Base-by-base conservation (phyloP, 768 basidiomycete species). In the Mycena alexandri region DNA sequence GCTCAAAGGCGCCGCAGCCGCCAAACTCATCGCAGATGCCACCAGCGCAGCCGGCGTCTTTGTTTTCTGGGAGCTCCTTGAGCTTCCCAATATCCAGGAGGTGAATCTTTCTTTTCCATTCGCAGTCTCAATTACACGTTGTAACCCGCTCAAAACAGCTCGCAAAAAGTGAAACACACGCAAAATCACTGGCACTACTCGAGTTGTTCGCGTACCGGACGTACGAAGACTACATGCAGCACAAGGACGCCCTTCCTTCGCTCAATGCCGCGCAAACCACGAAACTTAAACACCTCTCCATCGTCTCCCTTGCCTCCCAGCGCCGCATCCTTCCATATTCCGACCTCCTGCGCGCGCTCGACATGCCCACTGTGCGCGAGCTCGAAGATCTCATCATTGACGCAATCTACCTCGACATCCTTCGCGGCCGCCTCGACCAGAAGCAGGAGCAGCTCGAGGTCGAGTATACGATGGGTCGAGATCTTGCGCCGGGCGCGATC, bases 361-460 rank as follows among this genome's bases (percentile, higher is more conserved):
- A 94, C 54, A 85, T 97, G 78, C 84, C 89, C 4, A 90, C 87
- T 7, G 89, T 96, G 64, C 91, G 96, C 60, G 93, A 93, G 63
- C 89, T 99, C 3, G 97, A 99, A 78, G 96, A 98, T 79, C 89
- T 98, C 70, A 93, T 99, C 75, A 99, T 99, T 77, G 96, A 98
- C 74, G 93, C 93, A 13, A 96, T 98, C 78, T 99, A 98, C 79
- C 89, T 93, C 44, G 93, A 94, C 76, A 83, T 98, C 43, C 84
- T 99, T 42, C 89, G 89, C 55, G 97, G 95, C 12, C 95, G 94
- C 75, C 90, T 99, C 54, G 95, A 98, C 79, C 97, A 98, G 79
- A 93, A 94, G 76, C 87, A 93, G 72, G 88, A 90, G 70, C 91
- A 95, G 71, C 84, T 99, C 64, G 93, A 97, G 78, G 90, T 99